phyloP scores from a whole-genome alignment of 202 grass and related monocot genomes.

The Schoenoplectus triqueter region DNA sequence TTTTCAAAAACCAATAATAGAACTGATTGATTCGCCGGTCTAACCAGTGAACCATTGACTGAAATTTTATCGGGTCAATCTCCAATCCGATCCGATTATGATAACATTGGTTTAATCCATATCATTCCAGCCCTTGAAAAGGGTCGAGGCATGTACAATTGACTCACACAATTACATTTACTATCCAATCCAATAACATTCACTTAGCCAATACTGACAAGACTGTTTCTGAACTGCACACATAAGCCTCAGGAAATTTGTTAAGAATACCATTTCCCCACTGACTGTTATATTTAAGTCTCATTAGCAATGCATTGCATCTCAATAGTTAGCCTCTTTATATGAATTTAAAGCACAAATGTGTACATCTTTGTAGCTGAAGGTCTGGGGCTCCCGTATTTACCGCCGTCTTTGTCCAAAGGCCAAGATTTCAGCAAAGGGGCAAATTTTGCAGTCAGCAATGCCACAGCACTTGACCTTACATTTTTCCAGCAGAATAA shows the following conservation, averaged over 20 bases:
- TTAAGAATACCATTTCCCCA: background rate
- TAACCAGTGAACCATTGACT: no score
- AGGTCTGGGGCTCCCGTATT: slow-evolving; percentile 51
- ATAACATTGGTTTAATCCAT: no score
- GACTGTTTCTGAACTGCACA: background rate
- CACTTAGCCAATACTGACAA: background rate
- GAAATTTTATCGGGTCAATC: no score
- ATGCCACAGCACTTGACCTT: slow-evolving; percentile 45
- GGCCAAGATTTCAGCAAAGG: slow-evolving; percentile 41
- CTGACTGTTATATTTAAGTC: background rate
- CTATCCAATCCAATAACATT: background rate
- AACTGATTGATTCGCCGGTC: no score
- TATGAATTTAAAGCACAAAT: slow-evolving; percentile 9
- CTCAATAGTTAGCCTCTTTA: background rate
- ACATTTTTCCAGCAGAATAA: slow-evolving; percentile 46
- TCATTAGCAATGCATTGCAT: background rate
- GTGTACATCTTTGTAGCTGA: slow-evolving; percentile 45
- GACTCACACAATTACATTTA: background rate
- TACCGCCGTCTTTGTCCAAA: slow-evolving; percentile 35
- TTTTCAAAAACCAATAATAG: no score
- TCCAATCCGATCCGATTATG: no score
- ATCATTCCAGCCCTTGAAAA: background rate
- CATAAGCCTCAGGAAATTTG: background rate
- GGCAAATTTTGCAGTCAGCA: slow-evolving; percentile 48
- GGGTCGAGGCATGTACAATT: background rate